Conservation (phyloP, 176 grass and related monocot species). For the Elaeis guineensis region DNA sequence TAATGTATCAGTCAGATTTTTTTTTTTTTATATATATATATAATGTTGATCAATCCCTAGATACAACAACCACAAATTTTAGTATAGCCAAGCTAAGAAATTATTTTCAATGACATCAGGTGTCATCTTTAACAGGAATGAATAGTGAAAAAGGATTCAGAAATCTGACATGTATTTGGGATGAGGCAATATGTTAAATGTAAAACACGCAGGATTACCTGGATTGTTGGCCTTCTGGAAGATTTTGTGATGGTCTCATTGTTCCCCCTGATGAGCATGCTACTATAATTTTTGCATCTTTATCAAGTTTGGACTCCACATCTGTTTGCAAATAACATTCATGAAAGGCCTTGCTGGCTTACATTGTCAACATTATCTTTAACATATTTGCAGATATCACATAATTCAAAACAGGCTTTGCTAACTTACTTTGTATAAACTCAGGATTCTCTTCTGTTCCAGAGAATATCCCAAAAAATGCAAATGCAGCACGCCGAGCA, state of each 20-base stretch:
- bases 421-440: conserved; percentile 59
- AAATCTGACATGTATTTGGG: neutral
- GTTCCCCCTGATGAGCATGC: conserved; percentile 86
- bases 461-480: conserved; percentile 94
- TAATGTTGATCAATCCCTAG: too few species aligned
- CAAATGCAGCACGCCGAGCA: conserved; percentile 90
- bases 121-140: too few species aligned
- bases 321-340: conserved; percentile 27
- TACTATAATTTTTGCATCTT: conserved; percentile 98
- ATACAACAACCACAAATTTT: too few species aligned
- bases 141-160: neutral
- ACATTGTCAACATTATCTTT: conserved; percentile 29
- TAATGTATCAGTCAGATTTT: too few species aligned
- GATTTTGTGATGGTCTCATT: conserved; percentile 76
- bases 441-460: conserved; percentile 99
- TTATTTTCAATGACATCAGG: too few species aligned
- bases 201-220: conserved; percentile 30
- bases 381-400: too few species aligned
- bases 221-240: conserved; percentile 89
- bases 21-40: too few species aligned
- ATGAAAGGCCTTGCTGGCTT: conserved; percentile 2
- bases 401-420: neutral
- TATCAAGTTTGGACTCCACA: conserved; percentile 59
- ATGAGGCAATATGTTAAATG: neutral
- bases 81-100: too few species aligned